Evolutionary conservation across 768 basidiomycete genomes (phyloP).

Genomic region (Termitomyces sp.): DNA sequence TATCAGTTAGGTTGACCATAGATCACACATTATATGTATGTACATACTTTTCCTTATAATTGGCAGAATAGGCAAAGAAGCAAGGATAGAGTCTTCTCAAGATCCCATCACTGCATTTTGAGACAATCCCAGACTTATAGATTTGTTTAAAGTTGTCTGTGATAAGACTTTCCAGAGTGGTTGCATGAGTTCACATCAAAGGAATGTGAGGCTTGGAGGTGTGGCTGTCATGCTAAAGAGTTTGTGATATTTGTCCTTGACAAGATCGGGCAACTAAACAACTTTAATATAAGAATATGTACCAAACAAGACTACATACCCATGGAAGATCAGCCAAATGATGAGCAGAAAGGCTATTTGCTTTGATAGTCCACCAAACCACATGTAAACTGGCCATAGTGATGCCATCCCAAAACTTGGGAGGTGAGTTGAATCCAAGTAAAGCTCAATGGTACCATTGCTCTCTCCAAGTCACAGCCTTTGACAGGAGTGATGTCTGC

Average conservation of each 20-base stretch:
- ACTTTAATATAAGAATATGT: neutral
- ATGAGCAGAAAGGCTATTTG: neutral
- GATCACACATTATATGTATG: too few relatives aligned
- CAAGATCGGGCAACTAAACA: neutral
- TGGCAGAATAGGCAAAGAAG: neutral
- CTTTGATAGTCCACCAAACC: neutral
- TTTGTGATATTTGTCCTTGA: neutral
- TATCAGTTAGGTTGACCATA: neutral
- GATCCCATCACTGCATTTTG: neutral
- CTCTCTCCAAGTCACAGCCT: neutral
- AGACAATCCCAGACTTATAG: neutral
- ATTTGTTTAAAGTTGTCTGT: neutral
- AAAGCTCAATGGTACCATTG: neutral
- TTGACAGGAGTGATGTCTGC: neutral
- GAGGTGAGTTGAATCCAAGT: neutral
- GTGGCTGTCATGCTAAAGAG: neutral
- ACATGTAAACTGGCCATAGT: neutral
- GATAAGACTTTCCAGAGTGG: neutral
- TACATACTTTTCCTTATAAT: neutral
- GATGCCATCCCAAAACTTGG: neutral
- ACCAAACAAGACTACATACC: neutral
- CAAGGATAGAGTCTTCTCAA: neutral
- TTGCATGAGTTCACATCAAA: neutral
- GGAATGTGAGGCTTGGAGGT: neutral
- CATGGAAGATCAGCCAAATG: neutral